Percentiles rank a stretch among this genome's conserved stretches.
These are phyloP conservation scores for Exophiala calicioides DNA, from an alignment of 2,329 filamentous ascomycete genomes.

Conservation along the genomic window DNA sequence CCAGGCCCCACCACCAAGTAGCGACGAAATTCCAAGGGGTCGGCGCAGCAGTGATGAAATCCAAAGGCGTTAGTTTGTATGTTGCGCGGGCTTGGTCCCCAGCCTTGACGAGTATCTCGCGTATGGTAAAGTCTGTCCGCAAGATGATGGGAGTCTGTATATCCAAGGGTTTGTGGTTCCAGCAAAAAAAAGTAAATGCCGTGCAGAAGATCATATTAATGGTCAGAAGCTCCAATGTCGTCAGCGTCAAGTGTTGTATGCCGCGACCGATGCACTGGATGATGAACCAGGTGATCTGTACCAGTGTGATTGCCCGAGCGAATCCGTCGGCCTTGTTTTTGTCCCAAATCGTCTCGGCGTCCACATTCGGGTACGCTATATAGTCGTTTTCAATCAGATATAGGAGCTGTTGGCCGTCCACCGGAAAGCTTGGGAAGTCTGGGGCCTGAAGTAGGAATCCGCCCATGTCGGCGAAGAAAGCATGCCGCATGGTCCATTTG, in stretches of 20 bases:
- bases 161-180: conserved; percentile 36
- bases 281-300: conserved; percentile 28
- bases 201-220: conserved; percentile 34
- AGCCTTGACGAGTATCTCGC: too few species aligned
- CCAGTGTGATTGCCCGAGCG: conserved; percentile 13
- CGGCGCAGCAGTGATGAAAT: too few species aligned
- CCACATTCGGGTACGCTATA: conserved; percentile 24
- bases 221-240: conserved; percentile 35
- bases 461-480: conserved; percentile 47
- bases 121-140: too few species aligned
- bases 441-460: conserved; percentile 39
- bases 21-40: too few species aligned
- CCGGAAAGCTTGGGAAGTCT: conserved; percentile 38
- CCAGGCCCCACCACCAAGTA: too few species aligned
- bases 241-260: conserved; percentile 30
- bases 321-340: conserved; percentile 31
- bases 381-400: conserved; percentile 33
- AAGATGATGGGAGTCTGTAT: too few species aligned
- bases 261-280: conserved; percentile 25
- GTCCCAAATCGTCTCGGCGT: conserved; percentile 26
- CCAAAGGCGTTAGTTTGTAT: too few species aligned
- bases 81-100: too few species aligned
- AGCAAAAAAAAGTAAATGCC: conserved; percentile 33
- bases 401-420: conserved; percentile 39
- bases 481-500: conserved; percentile 44